Base-by-base conservation (phyloP, 805 yeast genomes). In the Wickerhamomyces chambardii region DNA sequence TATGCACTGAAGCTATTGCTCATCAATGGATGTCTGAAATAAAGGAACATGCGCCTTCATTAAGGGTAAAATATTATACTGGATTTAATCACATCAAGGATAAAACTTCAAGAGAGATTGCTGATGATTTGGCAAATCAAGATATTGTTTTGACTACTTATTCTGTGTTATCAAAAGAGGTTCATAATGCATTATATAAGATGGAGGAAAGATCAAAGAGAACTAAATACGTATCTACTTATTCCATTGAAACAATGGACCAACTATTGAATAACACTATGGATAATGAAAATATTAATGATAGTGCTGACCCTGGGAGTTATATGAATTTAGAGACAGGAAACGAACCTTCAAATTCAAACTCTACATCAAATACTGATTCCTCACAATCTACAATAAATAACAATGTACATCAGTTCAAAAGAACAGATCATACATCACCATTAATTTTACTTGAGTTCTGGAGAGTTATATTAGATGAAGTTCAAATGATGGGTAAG, bases 401-500 rank as follows among this genome's bases (percentile, higher is more conserved):
- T n/a, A n/a, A n/a, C n/a, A n/a, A n/a, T n/a, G n/a, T n/a, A n/a
- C n/a, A n/a, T n/a, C n/a, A n/a, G n/a, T n/a, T n/a, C 5, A 17
- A 14, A 8, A 24, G 27, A 14, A 14, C 12, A 11, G 82, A 78
- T 46, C 78, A 80, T 48, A 76, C 85, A 3, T 85, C 95, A 0
- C 96, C 97, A 0, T 60, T 92, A 17, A 81, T 86, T 58, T 60
- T 82, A 30, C 57, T 83, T 10, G 86, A 90, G 45, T 92, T 90
- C 56, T 85, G 94, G 86, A 66, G 98, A 36, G 83, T 92, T 2
- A 72, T 90, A 0, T 59, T 92, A 28, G 98, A 92, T 60, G 98
- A 92, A 55, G 97, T 85, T 2, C 98, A 92, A 58, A 84, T 89
- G 89, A 82, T 92, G 4, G 77, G 85, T 7, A 69, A 73, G 4